Base-by-base conservation (phyloP, 192 early-diverging fungal species). In the Nowakowskiella sp. region DNA sequence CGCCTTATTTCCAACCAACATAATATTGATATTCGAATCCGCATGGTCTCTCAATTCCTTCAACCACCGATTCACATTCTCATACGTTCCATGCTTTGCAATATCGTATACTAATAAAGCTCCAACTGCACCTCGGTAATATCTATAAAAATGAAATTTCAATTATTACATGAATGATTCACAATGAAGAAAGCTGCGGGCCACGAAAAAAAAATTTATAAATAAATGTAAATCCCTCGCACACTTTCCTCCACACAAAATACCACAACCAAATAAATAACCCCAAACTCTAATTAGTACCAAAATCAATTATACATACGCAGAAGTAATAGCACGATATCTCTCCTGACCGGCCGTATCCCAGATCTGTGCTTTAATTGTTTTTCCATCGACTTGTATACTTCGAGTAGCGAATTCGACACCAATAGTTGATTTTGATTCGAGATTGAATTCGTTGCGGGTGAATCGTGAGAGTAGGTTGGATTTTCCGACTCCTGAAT, bases 1-100 rank as follows among this genome's bases (percentile, higher is more conserved):
- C n/a, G n/a, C n/a, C 87, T 99, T 99, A 81, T 99, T 99, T 49
- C 94, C 95, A 13, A 99, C 95, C 51, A 99, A 77, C 90, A 97
- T 97, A 44, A 97, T 95, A 24, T 92, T 89, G 82, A 99, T 99
- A 77, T 96, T 97, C 72, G 78, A 86, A 68, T 61, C 84, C 42
- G 91, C 92, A 64, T 96, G 91, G 70, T 96, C 92, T 42, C 90
- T 86, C 34, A 99, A 77, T 70, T 99, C 95, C 76, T 97, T 95
- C 51, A 99, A 77, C 96, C 96, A 99, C 46, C 91, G 88, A 42
- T 83, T 85, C 16, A 97, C 94, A 66, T 87, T 93, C 66, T 97
- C 92, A 66, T 94, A 99, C 30, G 92, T 94, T 31, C 74, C 65
- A 54, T 92, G 90, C 73, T 95, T 93, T 44, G 96, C 84, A 72